Evolutionary conservation across 78 protist species (phyloP).

Genomic region (Emiliania huxleyi): DNA sequence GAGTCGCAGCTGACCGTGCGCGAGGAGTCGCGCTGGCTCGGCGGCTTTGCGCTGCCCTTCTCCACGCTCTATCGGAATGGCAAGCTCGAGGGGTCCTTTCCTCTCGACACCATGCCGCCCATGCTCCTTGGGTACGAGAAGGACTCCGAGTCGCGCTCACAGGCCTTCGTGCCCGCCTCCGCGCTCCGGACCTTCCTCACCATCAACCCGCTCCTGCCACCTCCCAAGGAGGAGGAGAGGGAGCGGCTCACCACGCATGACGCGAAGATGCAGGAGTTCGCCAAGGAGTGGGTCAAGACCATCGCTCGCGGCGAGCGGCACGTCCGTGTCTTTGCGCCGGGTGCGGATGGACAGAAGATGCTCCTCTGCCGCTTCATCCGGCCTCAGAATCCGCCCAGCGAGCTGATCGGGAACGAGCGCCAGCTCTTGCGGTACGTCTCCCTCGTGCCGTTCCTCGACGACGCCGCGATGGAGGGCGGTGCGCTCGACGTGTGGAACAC

Average conservation of each 20-base stretch:
- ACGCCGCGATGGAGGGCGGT: neutral
- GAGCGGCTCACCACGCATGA: neutral
- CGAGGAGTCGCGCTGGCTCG: neutral
- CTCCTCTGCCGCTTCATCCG: conserved; percentile 1
- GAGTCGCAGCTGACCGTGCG: neutral
- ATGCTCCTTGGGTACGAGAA: neutral
- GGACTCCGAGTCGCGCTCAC: neutral
- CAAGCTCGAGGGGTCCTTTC: neutral
- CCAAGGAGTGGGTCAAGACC: neutral
- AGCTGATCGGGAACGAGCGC: neutral
- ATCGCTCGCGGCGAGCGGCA: neutral
- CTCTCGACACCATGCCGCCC: neutral
- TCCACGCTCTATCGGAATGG: neutral
- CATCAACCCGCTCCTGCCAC: neutral
- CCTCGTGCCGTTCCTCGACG: neutral
- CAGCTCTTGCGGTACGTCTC: neutral
- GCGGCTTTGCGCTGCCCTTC: neutral
- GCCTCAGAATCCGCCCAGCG: neutral
- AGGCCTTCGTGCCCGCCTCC: neutral
- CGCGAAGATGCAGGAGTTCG: neutral
- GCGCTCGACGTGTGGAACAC: neutral
- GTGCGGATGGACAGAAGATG: neutral
- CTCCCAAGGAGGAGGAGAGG: neutral
- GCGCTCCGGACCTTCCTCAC: neutral
- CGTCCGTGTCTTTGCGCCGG: neutral